phyloP scores from a whole-genome alignment of 164 flowering plant species.

The Macadamia tetraphylla region DNA sequence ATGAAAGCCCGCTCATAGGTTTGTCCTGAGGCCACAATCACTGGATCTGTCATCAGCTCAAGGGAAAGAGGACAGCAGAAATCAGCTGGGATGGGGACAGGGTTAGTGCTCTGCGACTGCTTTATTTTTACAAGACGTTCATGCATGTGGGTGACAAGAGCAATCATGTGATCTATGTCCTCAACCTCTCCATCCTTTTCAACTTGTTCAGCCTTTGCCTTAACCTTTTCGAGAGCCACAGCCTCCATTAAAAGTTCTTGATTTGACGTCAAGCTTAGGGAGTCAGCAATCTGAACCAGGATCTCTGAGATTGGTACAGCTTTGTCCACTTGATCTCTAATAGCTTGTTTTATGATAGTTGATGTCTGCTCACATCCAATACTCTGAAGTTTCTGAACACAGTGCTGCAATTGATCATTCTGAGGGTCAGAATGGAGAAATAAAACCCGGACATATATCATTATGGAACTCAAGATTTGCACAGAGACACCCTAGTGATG shows the following conservation, averaged over 20 bases:
- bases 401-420: constrained; percentile 29
- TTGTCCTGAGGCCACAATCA: constrained; percentile 86
- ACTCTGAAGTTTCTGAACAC: constrained; percentile 39
- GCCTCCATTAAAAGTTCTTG: constrained; percentile 83
- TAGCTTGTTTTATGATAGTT: constrained; percentile 38
- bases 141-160: constrained; percentile 60
- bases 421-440: neutral
- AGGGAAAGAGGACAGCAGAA: constrained; percentile 93
- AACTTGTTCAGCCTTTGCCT: constrained; percentile 67
- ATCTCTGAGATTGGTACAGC: constrained; percentile 44
- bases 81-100: constrained; percentile 71
- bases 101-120: constrained; percentile 52
- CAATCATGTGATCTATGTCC: constrained; percentile 54
- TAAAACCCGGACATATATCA: neutral
- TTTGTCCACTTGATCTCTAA: constrained; percentile 47
- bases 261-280: constrained; percentile 57
- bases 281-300: constrained; percentile 50
- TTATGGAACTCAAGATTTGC: too few species aligned
- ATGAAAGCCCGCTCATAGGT: constrained; percentile 82
- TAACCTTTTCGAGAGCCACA: constrained; percentile 81
- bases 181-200: constrained; percentile 57
- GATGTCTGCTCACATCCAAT: constrained; percentile 34
- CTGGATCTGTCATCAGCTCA: constrained; percentile 90
- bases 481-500: too few species aligned
- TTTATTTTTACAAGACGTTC: constrained; percentile 49